Percentiles rank a stretch among this genome's conserved stretches.
Conservation (phyloP, 2,329 filamentous ascomycete species). For the Ceratocystis harringtonii region DNA sequence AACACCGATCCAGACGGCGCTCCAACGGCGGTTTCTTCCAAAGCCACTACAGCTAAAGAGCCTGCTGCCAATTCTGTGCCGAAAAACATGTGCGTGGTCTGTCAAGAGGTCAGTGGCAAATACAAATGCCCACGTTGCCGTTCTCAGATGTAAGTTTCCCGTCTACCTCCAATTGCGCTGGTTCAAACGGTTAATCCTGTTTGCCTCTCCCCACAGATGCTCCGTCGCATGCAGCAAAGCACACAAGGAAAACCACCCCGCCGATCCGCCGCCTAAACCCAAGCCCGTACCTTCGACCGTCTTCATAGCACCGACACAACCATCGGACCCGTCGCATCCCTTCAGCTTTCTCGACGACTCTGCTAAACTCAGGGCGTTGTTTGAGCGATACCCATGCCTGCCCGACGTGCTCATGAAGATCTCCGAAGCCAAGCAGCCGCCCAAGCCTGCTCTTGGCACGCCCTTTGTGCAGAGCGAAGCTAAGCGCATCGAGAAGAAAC, state of each 20-base stretch:
- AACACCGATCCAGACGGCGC: not conserved
- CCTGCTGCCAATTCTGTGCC: not conserved
- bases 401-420: slow-evolving; percentile 34
- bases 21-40: not conserved
- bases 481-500: slow-evolving; percentile 23
- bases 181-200: slow-evolving; percentile 14
- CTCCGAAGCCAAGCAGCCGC: slow-evolving; percentile 35
- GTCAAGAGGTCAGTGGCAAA: slow-evolving; percentile 35
- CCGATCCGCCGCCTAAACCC: slow-evolving; percentile 25
- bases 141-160: slow-evolving; percentile 39
- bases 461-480: slow-evolving; percentile 15
- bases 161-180: slow-evolving; percentile 3
- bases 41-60: not conserved
- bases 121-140: slow-evolving; percentile 50
- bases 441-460: slow-evolving; percentile 19
- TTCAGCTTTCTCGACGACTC: slow-evolving; percentile 38
- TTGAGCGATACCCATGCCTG: slow-evolving; percentile 38
- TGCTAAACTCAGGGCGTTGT: slow-evolving; percentile 35
- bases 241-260: slow-evolving; percentile 36
- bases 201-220: slow-evolving; percentile 30
- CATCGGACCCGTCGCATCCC: slow-evolving; percentile 26
- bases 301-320: slow-evolving; percentile 12
- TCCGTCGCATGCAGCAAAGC: slow-evolving; percentile 42
- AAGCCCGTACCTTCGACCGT: slow-evolving; percentile 18
- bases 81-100: slow-evolving; percentile 35